Base-by-base conservation (phyloP, 441 rosid genomes). In the Isatis lusitanica region DNA sequence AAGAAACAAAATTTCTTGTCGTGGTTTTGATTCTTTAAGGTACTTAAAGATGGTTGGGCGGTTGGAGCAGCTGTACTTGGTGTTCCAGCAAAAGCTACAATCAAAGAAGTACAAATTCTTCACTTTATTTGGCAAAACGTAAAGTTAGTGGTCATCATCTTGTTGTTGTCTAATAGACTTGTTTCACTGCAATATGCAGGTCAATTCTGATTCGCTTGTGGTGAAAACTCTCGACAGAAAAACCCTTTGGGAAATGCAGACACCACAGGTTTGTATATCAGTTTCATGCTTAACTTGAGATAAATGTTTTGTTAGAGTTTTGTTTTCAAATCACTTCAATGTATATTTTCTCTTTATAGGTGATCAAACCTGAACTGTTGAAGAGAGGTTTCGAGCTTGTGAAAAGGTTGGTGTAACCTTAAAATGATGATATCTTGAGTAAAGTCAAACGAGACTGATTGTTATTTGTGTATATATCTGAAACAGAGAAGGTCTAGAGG, bases 211-310 rank as follows among this genome's bases (percentile, higher is more conserved):
- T 65, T 87, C 91, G 12, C 90, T 90, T 60, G 97, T 94, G 24
- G 93, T 86, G 57, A 87, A 74, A 85, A 94, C 98, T 62, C 87
- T 94, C 31, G 95, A 94, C 75, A 85, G 97, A 18, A 94, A 85
- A 80, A 94, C 90, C 9, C 94, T 92, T 53, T 92, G 97, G 98
- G 97, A 94, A 74, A 94, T 94, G 97, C 98, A 94, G 78, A 92
- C 98, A 42, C 98, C 97, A 51, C 97, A 94, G 97, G 98, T 91
- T 78, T 7, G 24, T 35, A 1, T 16, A 8, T 16, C 18, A 9
- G 0, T 26, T 60, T 40, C 43, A 58, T 36, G 55, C 4, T 17
- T 63, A 43, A 21, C 18, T 10, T 63, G 50, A 63, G 43, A 15
- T 15, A 3, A 18, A 17, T 55, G 70, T 65, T 55, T 33, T 63